Evolutionary conservation across 2,329 filamentous ascomycete species (phyloP), one percentile per base, ranked within the genome.

Genomic region (Phialemoniopsis sp.): DNA sequence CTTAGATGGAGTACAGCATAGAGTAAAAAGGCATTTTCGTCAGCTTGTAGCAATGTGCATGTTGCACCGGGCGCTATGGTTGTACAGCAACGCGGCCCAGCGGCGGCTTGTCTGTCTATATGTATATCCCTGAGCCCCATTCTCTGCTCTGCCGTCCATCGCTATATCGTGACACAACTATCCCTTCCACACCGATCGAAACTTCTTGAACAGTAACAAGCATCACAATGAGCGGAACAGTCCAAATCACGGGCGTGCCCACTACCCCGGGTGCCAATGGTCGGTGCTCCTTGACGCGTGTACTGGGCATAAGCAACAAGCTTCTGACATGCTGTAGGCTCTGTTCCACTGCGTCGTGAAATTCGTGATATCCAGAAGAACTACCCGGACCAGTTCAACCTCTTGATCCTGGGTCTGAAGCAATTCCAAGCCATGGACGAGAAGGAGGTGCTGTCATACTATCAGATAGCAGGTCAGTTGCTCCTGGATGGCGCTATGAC

Each of bases 351-450:
- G 26, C 70, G 80, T 49, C 61, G 70, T 33, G 77, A 83, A 51
- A 68, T 83, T 43, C 66, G 71, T 29, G 61, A 73, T 12, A 63
- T 83, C 42, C 56, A 66, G 33, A 55, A 61, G 32, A 70, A 73
- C 36, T 48, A 32, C 39, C 58, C 68, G 13, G 73, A 80, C 48
- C 70, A 73, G 53, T 77, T 67, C 66, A 81, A 82, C 55, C 59
- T 85, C 33, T 83, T 76, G 53, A 57, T 85, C 10, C 67, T 80
- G 19, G 78, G 76, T 16, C 67, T 85, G 45, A 62, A 68, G 43
- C 66, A 68, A 41, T 76, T 82, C 55, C 71, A 77, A 53, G 55
- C 59, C 33, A 65, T 68, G 38, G 61, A 74, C 43, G 72, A 79
- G 52, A 59, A 56, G 8, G 44, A 50, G 12, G 58, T 62, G 42